Conservation (phyloP, 345 rosid species). For the Cardamine chenopodiifolia region DNA sequence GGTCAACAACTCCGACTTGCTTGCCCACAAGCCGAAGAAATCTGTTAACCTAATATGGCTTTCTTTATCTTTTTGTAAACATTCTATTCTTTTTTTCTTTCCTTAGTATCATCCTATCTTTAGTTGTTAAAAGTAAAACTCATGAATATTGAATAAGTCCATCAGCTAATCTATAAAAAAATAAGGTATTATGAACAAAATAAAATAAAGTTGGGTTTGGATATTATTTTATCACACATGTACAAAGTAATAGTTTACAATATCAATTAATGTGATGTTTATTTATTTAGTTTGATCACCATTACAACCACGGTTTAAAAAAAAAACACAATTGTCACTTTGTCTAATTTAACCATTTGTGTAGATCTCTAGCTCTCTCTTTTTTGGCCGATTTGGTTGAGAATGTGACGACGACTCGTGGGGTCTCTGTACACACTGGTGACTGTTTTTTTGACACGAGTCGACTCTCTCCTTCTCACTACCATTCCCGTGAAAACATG, state of each 20-base stretch:
- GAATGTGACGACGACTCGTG: conserved; percentile 32
- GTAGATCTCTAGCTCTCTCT: conserved; percentile 12
- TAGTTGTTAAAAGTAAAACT: conserved; percentile 12
- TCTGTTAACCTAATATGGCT: background rate
- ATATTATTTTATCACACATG: conserved; percentile 4
- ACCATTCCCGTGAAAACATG: conserved; percentile 35
- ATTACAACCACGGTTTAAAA: conserved; percentile 20
- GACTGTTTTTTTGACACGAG: conserved; percentile 35
- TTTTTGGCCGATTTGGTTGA: conserved; percentile 22
- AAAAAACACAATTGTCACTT: conserved; percentile 11
- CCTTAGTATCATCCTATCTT: background rate
- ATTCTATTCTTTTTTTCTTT: background rate
- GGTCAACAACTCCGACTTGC: conserved; percentile 85
- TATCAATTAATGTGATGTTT: background rate
- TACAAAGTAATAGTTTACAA: background rate
- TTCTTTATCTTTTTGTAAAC: background rate
- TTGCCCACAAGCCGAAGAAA: conserved; percentile 51
- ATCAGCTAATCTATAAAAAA: background rate
- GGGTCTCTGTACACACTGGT: conserved; percentile 41
- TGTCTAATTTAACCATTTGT: conserved; percentile 13
- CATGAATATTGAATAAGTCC: background rate
- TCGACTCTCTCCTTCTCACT: conserved; percentile 27
- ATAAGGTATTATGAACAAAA: background rate
- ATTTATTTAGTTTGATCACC: background rate
- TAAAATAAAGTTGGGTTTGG: background rate